A percentile compares a stretch with the other conserved stretches of the same genome.
Evolutionary conservation across 768 basidiomycete species (phyloP).

Genomic region (Lactarius pseudohatsudake): DNA sequence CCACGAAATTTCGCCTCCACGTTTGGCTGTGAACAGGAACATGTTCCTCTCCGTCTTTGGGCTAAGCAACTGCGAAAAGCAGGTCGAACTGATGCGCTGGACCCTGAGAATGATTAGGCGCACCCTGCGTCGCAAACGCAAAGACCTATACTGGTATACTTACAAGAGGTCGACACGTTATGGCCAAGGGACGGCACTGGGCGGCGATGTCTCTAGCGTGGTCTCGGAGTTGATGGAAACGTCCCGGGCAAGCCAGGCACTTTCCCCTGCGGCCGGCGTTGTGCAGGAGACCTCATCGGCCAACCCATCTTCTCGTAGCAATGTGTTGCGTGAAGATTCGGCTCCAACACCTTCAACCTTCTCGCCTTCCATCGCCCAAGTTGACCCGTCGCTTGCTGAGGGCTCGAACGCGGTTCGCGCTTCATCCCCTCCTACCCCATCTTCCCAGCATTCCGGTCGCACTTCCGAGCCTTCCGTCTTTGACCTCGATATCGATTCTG

Average conservation of each 20-base stretch:
- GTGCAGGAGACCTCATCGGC: background rate
- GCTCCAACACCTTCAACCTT: background rate
- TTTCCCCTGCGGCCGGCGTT: background rate
- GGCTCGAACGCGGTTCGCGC: background rate
- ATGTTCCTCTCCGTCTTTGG: conserved; percentile 60
- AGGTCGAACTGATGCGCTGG: conserved; percentile 62
- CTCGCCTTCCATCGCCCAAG: background rate
- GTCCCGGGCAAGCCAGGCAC: background rate
- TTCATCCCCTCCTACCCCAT: background rate
- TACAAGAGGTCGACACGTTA: conserved; percentile 31
- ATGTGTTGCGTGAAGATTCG: background rate
- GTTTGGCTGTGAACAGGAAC: conserved; percentile 52
- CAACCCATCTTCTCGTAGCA: background rate
- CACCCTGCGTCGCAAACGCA: conserved; percentile 50
- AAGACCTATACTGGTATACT: conserved; percentile 45
- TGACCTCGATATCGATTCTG: conserved; percentile 38
- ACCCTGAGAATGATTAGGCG: conserved; percentile 46
- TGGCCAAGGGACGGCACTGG: background rate
- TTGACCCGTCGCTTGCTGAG: background rate
- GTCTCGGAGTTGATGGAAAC: background rate
- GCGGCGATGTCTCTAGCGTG: background rate
- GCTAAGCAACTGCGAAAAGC: conserved; percentile 56
- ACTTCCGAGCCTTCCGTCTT: conserved; percentile 30
- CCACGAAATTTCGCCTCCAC: conserved; percentile 47
- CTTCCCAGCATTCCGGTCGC: background rate